Evolutionary conservation across 208 protist genomes (phyloP), one percentile per base, ranked within the genome.

Genomic region (Lotmaria passim): DNA sequence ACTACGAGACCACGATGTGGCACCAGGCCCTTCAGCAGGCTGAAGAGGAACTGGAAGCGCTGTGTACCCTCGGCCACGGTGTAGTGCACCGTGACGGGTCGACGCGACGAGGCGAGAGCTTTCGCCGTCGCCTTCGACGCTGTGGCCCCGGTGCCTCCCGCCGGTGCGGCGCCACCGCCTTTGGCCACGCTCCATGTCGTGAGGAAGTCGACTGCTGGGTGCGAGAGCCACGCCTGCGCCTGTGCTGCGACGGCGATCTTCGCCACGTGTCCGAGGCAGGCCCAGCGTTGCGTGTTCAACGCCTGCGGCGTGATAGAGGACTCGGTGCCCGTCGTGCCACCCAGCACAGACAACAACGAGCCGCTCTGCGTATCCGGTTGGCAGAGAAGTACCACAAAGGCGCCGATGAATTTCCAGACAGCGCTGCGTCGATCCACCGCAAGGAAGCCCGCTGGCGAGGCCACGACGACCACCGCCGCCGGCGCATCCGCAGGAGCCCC

Each of bases 361-460:
- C 15, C 31, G 8, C 21, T 19, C n/a, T 51, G 46, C 14, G 50
- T 28, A 11, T 36, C 28, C 0, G 60, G 31, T 11, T 17, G 41
- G 23, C 47, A 39, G 1, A 53, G 69, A 26, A 74, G 70, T 23
- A 74, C 69, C n/a, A 31, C 69, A 65, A 76, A 84, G n/a, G 69
- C 70, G 19, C 81, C 82, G 46, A 93, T 73, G 71, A 78, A 82
- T 55, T 89, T 88, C 88, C 88, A 93, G 33, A 93, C 63, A 28
- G 84, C 88, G 71, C 82, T 90, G 30, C 84, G 73, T 36, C 71
- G 78, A 59, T 93, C 82, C 23, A 85, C 72, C 0, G 58, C 51
- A 24, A 89, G 47, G 52, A 93, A 86, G 10, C 71, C 73, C 11
- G 75, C 72, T 8, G 79, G 71, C 0, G 87, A 85, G 8, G 75